Evolutionary conservation across 1,284 basidiomycete species (phyloP), one percentile per base, ranked within the genome.

Genomic region (Cryptococcus deneoformans): DNA sequence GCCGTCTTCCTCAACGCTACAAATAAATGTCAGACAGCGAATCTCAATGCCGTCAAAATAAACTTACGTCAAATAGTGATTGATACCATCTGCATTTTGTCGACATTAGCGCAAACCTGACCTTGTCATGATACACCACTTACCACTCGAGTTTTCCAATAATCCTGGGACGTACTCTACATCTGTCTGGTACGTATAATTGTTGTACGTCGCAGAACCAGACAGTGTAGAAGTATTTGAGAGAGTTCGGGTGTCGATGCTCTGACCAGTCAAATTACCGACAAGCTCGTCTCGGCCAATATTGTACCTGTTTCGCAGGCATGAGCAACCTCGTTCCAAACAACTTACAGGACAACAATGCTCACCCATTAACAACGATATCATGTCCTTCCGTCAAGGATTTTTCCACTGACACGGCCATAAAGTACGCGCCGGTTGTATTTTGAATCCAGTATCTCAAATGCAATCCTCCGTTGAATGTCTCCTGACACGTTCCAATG

Each of bases 401-500:
- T 71, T 82, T 73, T 74, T 93, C 90, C 64, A 88, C 87, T 0
- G 88, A 90, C 6, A 82, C 79, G 1, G 90, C 92, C 78, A 96
- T 80, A 73, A 97, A 97, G 57, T 89, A 82, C 6, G 92, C 92
- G 8, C 77, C 60, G 3, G 80, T 76, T 0, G 87, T 88, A 59
- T 88, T 81, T 76, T 96, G 92, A 1, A 82, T 75, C 89, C 90
- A 98, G 76, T 93, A 94, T 34, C 94, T 84, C 73, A 94, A 86
- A 71, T 98, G 94, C 67, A 89, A 85, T 5, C 94, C 94, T 10
- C 94, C 94, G 60, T 89, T 69, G 50, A 96, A 83, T 2, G 90
- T 89, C 77, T 98, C 92, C 63, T 82, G 80, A 72, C 91, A 92
- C 1, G 90, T 85, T 0, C 92, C 92, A 14, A 92, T 74, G 54